Evolutionary conservation across 1,139 yeast species (phyloP).

Genomic region (Geotrichum cucujoidarum): DNA sequence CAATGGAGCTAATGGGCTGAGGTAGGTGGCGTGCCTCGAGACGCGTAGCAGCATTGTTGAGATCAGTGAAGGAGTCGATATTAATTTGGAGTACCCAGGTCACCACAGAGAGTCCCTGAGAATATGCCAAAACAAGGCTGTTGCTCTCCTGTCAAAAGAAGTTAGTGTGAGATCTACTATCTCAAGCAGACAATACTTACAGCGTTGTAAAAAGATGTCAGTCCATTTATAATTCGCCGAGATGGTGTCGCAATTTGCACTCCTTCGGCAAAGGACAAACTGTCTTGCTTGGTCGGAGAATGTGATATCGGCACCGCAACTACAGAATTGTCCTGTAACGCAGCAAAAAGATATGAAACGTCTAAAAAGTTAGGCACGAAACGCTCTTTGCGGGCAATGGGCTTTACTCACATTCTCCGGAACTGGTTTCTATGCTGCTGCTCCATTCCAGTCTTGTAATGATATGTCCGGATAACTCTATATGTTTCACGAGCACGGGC

Average conservation of each 20-base stretch:
- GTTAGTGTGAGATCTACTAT: too few relatives aligned
- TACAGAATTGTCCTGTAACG: slow-evolving; percentile 10
- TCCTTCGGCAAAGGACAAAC: too few relatives aligned
- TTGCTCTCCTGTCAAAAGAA: neutral
- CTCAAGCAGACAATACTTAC: slow-evolving; percentile 6
- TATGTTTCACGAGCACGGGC: neutral
- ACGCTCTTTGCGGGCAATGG: neutral
- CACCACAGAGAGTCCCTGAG: slow-evolving; percentile 13
- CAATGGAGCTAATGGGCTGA: slow-evolving; percentile 4
- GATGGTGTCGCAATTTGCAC: too few relatives aligned
- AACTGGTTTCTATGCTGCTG: neutral
- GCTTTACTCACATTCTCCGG: slow-evolving; percentile 2
- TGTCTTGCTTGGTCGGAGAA: too few relatives aligned
- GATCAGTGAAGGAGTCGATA: neutral
- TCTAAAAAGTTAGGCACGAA: slow-evolving; percentile 1
- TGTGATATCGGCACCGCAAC: slow-evolving; percentile 8
- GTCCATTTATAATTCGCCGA: too few relatives aligned
- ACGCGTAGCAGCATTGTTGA: neutral
- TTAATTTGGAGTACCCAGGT: neutral
- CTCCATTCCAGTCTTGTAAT: slow-evolving; percentile 13
- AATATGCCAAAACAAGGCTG: slow-evolving; percentile 6
- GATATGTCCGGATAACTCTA: slow-evolving; percentile 3
- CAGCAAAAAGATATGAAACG: slow-evolving; percentile 8
- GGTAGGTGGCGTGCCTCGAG: neutral
- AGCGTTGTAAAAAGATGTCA: neutral